These are phyloP conservation scores for Aquilaria yunnanensis DNA, from an alignment of 345 rosid species.

Conservation along the genomic window DNA sequence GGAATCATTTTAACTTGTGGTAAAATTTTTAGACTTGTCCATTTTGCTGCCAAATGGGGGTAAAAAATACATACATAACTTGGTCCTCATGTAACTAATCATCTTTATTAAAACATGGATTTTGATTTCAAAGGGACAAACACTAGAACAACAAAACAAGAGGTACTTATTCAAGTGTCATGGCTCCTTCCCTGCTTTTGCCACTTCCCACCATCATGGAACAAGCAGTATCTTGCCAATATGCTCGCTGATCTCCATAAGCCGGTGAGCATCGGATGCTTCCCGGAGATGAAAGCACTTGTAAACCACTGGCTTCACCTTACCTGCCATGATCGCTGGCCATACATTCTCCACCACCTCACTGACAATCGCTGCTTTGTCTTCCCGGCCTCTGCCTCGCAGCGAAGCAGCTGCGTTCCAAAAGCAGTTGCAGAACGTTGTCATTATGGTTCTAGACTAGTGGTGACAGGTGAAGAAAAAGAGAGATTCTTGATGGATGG, in stretches of 20 bases:
- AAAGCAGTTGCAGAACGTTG: neutral
- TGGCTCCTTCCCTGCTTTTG: neutral
- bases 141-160: too few species aligned
- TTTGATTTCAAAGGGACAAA: too few species aligned
- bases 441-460: too few species aligned
- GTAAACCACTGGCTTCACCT: constrained; percentile 64
- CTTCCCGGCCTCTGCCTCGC: constrained; percentile 56
- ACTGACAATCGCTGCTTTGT: constrained; percentile 56
- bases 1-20: too few species aligned
- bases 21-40: too few species aligned
- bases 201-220: constrained; percentile 25
- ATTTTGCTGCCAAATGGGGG: too few species aligned
- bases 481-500: neutral
- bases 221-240: constrained; percentile 73
- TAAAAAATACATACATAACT: too few species aligned
- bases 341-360: constrained; percentile 83
- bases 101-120: too few species aligned
- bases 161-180: too few species aligned
- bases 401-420: constrained; percentile 58
- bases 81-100: too few species aligned
- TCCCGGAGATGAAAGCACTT: constrained; percentile 41
- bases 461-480: too few species aligned
- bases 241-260: constrained; percentile 71
- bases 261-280: constrained; percentile 69
- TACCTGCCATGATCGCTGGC: constrained; percentile 68